These are phyloP conservation scores for Acanthochlamys bracteata DNA, from an alignment of 106 monocot genomes.

Conservation along the genomic window DNA sequence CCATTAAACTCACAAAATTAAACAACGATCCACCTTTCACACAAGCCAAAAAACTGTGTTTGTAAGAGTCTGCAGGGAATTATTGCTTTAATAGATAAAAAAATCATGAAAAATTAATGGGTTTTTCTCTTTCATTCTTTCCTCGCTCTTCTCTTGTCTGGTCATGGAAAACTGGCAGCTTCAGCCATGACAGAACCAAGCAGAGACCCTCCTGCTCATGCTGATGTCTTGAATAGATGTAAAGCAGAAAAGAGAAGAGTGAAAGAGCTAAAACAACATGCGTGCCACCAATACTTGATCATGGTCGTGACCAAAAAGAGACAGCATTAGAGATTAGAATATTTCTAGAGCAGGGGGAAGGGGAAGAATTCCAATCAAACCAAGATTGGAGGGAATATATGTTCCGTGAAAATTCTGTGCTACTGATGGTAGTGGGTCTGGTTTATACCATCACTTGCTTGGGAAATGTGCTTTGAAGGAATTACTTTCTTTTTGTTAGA, in stretches of 20 bases:
- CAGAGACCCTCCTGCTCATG: neutral
- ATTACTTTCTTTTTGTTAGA: too few relatives aligned
- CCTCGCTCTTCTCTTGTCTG: neutral
- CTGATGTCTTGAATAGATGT: conserved; percentile 13
- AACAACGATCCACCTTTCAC: neutral
- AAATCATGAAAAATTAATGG: neutral
- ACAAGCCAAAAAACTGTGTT: too few relatives aligned
- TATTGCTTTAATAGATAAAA: conserved; percentile 13
- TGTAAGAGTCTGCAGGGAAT: neutral
- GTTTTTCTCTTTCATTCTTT: conserved; percentile 4
- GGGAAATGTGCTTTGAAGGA: conserved; percentile 1
- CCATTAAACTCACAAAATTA: conserved; percentile 18
- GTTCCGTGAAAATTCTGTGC: neutral
- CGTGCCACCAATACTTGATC: conserved; percentile 15
- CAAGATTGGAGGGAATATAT: conserved; percentile 1
- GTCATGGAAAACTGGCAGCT: conserved; percentile 13
- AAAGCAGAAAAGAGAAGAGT: conserved; percentile 14
- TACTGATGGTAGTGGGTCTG: conserved; percentile 4
- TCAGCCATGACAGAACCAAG: conserved; percentile 13
- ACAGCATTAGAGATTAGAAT: neutral
- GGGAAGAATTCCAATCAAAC: neutral
- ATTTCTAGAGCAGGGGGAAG: neutral
- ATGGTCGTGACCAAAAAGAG: conserved; percentile 8
- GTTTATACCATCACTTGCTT: conserved; percentile 5
- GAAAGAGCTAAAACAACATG: conserved; percentile 21